Evolutionary conservation across 176 grass and related monocot genomes (phyloP).

Genomic region (Chloris gayana): DNA sequence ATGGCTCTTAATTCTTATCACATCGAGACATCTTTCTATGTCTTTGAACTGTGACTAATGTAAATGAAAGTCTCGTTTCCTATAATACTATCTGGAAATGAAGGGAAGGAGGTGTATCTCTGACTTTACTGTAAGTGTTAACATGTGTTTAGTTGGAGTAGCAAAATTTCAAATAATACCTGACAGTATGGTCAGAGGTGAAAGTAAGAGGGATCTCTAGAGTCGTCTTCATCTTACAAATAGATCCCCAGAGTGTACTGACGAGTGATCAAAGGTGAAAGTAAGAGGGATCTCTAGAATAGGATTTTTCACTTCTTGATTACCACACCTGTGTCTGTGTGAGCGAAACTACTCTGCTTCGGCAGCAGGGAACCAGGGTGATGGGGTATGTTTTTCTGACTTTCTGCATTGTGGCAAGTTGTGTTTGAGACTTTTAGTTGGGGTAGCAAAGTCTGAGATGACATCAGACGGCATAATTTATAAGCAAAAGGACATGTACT

Average conservation of each 20-base stretch:
- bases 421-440: background rate
- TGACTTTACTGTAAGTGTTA: background rate
- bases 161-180: background rate
- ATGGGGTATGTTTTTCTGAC: no score
- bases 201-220: background rate
- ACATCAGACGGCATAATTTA: background rate
- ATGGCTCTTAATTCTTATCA: background rate
- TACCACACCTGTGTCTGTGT: background rate
- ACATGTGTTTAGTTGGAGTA: background rate
- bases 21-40: background rate
- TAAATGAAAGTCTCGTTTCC: background rate
- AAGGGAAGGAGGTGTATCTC: background rate
- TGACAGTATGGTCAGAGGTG: background rate
- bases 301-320: background rate
- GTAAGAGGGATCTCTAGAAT: no score
- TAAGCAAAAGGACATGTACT: background rate
- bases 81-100: background rate
- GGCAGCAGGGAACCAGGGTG: no score
- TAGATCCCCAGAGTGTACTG: background rate
- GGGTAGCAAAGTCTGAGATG: background rate
- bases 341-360: background rate
- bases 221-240: background rate
- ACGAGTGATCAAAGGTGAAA: no score
- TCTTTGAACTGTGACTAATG: background rate
- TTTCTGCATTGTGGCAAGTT: no score